Evolutionary conservation across 1,284 basidiomycete genomes (phyloP).

Genomic region (Somion occarium): DNA sequence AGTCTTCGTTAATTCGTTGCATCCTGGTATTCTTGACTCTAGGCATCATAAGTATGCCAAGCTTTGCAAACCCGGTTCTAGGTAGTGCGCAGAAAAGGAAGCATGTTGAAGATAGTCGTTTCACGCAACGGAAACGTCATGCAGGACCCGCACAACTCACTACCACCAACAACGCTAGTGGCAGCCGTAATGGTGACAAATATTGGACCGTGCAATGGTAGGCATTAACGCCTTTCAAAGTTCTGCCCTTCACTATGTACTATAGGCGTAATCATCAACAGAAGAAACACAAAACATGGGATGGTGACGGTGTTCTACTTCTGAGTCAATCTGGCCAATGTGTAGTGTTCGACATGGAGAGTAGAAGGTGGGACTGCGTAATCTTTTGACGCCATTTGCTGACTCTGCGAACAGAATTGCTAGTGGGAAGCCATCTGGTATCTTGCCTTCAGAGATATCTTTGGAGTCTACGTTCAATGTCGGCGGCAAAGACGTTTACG

Average conservation of each 20-base stretch:
- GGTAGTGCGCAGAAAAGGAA: slow-evolving; percentile 25
- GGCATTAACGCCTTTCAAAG: too few relatives aligned
- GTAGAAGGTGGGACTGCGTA: slow-evolving; percentile 43
- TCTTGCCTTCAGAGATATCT: slow-evolving; percentile 33
- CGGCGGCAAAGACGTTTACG: slow-evolving; percentile 65
- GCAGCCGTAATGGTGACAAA: slow-evolving; percentile 24
- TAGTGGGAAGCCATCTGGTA: slow-evolving; percentile 21
- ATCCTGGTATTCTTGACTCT: too few relatives aligned
- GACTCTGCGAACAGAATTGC: slow-evolving; percentile 16
- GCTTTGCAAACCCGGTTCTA: slow-evolving; percentile 17
- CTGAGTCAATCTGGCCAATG: slow-evolving; percentile 40
- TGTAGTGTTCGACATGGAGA: slow-evolving; percentile 56
- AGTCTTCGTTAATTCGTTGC: too few relatives aligned
- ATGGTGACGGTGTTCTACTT: slow-evolving; percentile 72
- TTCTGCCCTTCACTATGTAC: too few relatives aligned
- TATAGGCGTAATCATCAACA: slow-evolving; percentile 71
- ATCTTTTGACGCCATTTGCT: not conserved
- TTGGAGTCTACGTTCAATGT: slow-evolving; percentile 53
- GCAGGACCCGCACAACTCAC: slow-evolving; percentile 17
- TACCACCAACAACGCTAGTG: slow-evolving; percentile 12
- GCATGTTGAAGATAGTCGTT: slow-evolving; percentile 22
- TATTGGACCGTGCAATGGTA: slow-evolving; percentile 75
- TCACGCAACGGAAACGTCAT: slow-evolving; percentile 30
- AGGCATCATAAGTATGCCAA: slow-evolving; percentile 26
- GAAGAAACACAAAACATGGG: slow-evolving; percentile 93